phyloP scores from a whole-genome alignment of 208 protist species.

The Leishmania lainsoni region DNA sequence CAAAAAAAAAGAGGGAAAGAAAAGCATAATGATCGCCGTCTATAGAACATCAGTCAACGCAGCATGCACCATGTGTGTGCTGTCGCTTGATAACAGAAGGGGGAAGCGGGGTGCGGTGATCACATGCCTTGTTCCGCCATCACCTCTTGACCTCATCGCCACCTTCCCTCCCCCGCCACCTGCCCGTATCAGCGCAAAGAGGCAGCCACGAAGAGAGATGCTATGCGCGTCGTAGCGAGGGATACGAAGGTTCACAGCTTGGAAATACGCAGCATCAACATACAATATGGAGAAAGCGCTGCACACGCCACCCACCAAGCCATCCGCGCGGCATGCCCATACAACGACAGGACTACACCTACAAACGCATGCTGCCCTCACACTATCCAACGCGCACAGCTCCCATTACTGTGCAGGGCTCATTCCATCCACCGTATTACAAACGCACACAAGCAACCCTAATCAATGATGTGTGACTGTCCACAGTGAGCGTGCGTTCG shows the following conservation, averaged over 20 bases:
- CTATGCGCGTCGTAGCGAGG: neutral
- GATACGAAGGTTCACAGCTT: neutral
- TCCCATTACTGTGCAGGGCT: neutral
- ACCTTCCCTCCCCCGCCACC: neutral
- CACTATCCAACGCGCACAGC: neutral
- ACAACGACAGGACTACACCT: neutral
- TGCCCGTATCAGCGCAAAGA: neutral
- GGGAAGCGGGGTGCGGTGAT: neutral
- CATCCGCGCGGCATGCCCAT: neutral
- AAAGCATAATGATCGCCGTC: neutral
- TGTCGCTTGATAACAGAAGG: neutral
- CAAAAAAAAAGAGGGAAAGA: neutral
- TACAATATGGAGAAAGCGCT: neutral
- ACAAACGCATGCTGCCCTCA: neutral
- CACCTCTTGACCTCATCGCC: neutral
- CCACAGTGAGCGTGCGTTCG: neutral
- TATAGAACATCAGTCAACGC: slow-evolving; percentile 24
- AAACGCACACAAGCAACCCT: neutral
- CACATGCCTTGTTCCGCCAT: neutral
- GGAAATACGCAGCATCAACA: neutral
- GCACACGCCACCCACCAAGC: neutral
- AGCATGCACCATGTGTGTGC: neutral
- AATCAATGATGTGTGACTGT: neutral
- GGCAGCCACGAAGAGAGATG: neutral
- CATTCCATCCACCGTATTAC: neutral